Evolutionary conservation across 164 flowering plant species (phyloP).

Genomic region (Malania oleifera): DNA sequence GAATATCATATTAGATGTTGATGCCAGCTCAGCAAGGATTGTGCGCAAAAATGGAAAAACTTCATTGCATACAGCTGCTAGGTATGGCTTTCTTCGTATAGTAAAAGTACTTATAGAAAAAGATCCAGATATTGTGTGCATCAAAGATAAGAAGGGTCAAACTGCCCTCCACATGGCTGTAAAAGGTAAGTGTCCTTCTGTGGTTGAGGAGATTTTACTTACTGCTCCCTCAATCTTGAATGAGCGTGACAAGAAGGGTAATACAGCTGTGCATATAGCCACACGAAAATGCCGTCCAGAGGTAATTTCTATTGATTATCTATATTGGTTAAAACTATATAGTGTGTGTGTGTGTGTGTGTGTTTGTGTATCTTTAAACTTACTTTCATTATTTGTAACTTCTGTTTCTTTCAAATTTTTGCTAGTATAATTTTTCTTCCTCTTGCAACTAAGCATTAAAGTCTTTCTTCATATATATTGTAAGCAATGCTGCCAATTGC

Average conservation of each 20-base stretch:
- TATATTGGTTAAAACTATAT: background rate
- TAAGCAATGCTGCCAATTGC: no score
- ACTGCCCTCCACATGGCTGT: conserved; percentile 99
- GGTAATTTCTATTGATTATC: conserved; percentile 34
- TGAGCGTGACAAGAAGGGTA: conserved; percentile 90
- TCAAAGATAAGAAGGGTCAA: conserved; percentile 95
- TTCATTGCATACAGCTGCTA: conserved; percentile 72
- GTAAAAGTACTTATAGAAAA: conserved; percentile 61
- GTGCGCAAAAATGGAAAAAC: conserved; percentile 97
- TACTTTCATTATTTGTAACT: background rate
- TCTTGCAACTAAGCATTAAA: no score
- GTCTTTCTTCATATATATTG: no score
- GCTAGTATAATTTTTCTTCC: no score
- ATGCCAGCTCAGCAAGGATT: conserved; percentile 49
- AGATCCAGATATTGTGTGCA: conserved; percentile 67
- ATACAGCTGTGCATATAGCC: conserved; percentile 87
- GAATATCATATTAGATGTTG: conserved; percentile 75
- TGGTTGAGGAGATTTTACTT: conserved; percentile 67
- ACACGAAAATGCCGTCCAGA: conserved; percentile 79
- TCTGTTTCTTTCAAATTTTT: no score
- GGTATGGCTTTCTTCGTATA: conserved; percentile 58
- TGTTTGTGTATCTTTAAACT: no score
- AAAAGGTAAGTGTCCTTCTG: conserved; percentile 64
- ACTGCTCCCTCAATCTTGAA: conserved; percentile 68
- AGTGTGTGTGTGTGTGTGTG: no score